Percentiles rank a stretch among this genome's conserved stretches.
Evolutionary conservation across 176 grass and related monocot genomes (phyloP).

Genomic region (Oryza brachyantha): DNA sequence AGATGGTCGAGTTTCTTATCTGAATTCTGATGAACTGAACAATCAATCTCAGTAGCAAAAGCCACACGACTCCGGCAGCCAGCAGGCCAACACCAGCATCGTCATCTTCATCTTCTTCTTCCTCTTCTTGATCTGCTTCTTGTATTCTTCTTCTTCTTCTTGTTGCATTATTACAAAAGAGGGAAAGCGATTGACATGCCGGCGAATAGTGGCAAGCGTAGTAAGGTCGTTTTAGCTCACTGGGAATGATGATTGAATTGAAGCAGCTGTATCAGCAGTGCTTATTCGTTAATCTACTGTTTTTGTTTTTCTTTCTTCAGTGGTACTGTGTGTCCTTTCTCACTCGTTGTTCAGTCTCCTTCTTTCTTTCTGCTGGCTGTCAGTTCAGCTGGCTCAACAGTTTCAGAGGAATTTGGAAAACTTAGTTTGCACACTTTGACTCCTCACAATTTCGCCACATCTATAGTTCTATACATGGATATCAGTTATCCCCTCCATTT

Average conservation of each 20-base stretch:
- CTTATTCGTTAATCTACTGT: neutral
- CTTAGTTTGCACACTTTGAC: neutral
- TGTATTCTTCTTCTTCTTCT: no score
- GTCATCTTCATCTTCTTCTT: neutral
- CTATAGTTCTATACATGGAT: neutral
- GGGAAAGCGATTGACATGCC: neutral
- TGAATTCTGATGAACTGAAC: neutral
- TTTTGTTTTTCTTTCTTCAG: neutral
- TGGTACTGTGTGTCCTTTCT: neutral
- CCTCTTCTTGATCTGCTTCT: neutral
- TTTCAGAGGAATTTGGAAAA: neutral
- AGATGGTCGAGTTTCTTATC: neutral
- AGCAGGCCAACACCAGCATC: neutral
- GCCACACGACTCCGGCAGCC: neutral
- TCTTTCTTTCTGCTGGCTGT: neutral
- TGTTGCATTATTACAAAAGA: no score
- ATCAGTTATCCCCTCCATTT: no score
- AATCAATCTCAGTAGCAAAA: neutral
- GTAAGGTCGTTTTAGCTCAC: neutral
- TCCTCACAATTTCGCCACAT: neutral
- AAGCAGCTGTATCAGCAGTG: neutral
- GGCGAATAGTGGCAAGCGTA: neutral
- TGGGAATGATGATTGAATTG: neutral
- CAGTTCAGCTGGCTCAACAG: neutral
- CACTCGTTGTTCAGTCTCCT: neutral